Conservation (phyloP, 352 stramenopile genomes). For the Phytophthora vignae region DNA sequence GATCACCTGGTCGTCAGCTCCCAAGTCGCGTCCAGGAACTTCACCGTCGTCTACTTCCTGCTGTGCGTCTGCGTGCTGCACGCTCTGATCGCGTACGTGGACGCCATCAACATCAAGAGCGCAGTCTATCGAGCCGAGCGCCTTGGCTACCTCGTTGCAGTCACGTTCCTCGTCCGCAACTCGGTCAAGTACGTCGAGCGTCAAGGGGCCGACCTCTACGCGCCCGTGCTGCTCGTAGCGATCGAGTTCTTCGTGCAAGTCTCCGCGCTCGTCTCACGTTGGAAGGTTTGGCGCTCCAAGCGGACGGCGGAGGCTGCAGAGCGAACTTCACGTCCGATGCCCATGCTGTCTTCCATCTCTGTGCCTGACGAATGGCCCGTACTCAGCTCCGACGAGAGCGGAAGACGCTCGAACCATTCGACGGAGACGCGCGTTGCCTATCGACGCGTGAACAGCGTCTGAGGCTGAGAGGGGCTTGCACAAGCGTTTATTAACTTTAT, state of each 20-base stretch:
- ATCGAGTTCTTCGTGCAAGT: slow-evolving; percentile 24
- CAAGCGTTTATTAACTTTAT: background rate
- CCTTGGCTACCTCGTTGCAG: slow-evolving; percentile 29
- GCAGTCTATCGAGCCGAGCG: slow-evolving; percentile 22
- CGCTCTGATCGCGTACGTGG: slow-evolving; percentile 28
- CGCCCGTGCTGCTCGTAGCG: slow-evolving; percentile 21
- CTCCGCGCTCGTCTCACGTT: slow-evolving; percentile 6
- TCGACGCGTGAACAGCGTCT: background rate
- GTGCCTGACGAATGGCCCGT: slow-evolving; percentile 17
- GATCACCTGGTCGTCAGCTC: slow-evolving; percentile 25
- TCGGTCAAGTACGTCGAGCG: slow-evolving; percentile 25
- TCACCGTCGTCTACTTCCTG: slow-evolving; percentile 33
- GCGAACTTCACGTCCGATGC: background rate
- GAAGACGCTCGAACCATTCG: background rate
- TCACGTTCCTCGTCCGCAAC: slow-evolving; percentile 21
- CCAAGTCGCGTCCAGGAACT: slow-evolving; percentile 13
- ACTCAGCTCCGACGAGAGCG: slow-evolving; percentile 8
- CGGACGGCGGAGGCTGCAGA: slow-evolving; percentile 1
- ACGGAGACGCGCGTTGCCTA: background rate
- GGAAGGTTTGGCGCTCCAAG: background rate
- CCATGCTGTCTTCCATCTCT: slow-evolving; percentile 19
- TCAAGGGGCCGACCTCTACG: slow-evolving; percentile 17
- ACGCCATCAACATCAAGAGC: slow-evolving; percentile 25
- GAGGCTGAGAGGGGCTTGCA: background rate
- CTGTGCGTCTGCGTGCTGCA: slow-evolving; percentile 29